A percentile compares a stretch with the other conserved stretches of the same genome.
Conservation (phyloP, 2,329 filamentous ascomycete species). For the Beauveria caledonica region DNA sequence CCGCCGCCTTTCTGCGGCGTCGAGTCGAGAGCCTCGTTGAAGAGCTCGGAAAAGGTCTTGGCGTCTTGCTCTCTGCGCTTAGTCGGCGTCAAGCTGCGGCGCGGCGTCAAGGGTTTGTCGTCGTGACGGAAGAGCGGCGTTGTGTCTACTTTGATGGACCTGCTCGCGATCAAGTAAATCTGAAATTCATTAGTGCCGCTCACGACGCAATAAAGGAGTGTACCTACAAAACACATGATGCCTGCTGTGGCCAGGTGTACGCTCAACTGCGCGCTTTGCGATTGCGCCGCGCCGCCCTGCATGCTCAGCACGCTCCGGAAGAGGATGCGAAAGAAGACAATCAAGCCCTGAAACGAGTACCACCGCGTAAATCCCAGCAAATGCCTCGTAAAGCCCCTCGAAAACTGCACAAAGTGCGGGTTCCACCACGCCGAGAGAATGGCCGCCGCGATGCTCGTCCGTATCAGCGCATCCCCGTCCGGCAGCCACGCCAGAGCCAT, state of each 20-base stretch:
- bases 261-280: constrained; percentile 34
- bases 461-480: constrained; percentile 31
- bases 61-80: constrained; percentile 24
- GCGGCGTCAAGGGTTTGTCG: constrained; percentile 19
- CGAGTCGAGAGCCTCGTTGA: constrained; percentile 27
- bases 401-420: constrained; percentile 52
- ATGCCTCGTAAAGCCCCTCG: constrained; percentile 51
- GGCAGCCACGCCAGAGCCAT: constrained; percentile 28
- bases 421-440: constrained; percentile 59
- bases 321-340: constrained; percentile 46
- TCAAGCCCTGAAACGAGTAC: constrained; percentile 56
- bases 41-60: constrained; percentile 35
- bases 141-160: constrained; percentile 47
- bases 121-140: constrained; percentile 41
- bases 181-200: constrained; percentile 17
- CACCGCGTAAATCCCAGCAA: constrained; percentile 54
- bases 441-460: constrained; percentile 40
- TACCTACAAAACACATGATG: constrained; percentile 46
- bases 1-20: constrained; percentile 8
- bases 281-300: constrained; percentile 29
- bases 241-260: constrained; percentile 48
- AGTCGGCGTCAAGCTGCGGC: constrained; percentile 18
- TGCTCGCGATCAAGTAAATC: constrained; percentile 37
- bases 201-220: not conserved
- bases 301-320: constrained; percentile 36